Conservation (phyloP, 1,284 basidiomycete genomes). For the Gomphus sp. region DNA sequence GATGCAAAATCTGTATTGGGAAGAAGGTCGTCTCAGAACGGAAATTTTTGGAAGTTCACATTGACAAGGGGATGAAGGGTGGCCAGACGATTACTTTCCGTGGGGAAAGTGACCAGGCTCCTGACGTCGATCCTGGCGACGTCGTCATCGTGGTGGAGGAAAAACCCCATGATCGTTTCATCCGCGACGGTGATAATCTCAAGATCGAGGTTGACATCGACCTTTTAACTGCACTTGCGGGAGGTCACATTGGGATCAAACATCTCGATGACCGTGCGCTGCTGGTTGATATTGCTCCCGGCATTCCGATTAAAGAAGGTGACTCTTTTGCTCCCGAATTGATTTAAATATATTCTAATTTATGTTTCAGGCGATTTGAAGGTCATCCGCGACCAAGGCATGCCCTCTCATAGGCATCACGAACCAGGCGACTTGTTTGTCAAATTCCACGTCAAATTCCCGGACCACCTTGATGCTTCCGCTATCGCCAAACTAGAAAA, state of each 20-base stretch:
- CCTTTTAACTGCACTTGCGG: conserved; percentile 88
- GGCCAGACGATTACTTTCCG: conserved; percentile 94
- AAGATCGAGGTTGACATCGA: conserved; percentile 86
- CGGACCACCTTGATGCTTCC: conserved; percentile 67
- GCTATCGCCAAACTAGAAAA: conserved; percentile 74
- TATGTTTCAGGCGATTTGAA: conserved; percentile 67
- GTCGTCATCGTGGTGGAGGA: conserved; percentile 97
- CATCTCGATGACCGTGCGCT: conserved; percentile 93
- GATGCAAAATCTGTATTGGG: conserved; percentile 89
- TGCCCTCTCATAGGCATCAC: conserved; percentile 98
- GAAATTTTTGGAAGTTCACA: conserved; percentile 97
- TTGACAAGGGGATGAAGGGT: conserved; percentile 99
- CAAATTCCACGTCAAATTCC: conserved; percentile 86
- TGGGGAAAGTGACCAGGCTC: conserved; percentile 96
- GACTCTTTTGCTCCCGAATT: conserved; percentile 17
- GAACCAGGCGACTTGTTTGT: conserved; percentile 93
- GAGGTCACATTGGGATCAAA: conserved; percentile 85
- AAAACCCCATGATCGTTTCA: conserved; percentile 88
- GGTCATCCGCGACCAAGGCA: conserved; percentile 90
- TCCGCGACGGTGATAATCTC: conserved; percentile 90
- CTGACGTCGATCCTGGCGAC: conserved; percentile 86
- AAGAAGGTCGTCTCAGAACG: conserved; percentile 95
- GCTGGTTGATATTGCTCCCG: conserved; percentile 78
- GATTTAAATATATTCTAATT: not conserved
- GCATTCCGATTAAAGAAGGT: conserved; percentile 95